Evolutionary conservation across 345 rosid species (phyloP), one percentile per base, ranked within the genome.

Genomic region (Theobroma cacao): DNA sequence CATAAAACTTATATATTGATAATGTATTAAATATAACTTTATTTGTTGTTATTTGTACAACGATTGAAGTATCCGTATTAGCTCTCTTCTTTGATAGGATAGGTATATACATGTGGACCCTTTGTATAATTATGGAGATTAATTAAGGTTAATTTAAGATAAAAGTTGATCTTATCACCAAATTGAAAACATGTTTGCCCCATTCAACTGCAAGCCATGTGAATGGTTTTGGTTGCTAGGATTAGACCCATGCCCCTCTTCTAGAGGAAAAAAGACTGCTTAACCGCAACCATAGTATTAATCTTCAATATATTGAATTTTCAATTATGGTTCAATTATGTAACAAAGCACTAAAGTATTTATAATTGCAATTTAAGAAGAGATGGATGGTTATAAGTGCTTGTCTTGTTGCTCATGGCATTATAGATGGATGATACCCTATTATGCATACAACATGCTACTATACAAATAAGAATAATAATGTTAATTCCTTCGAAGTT

Each of bases 321-420:
- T 67, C 72, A 67, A 71, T 71, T 48, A 56, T 56, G 61, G 22
- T 56, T 56, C 61, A 56, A 71, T 50, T 71, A 31, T 71, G 59
- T 2, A 30, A 48, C 10, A 47, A 28, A 45, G 38, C 74, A 28
- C 17, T 8, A 17, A 14, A 10, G 9, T 1, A 41, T 22, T 67
- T 22, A 22, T 41, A 22, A 41, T 38, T 17, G 33, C 20, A 36
- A 41, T 14, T 50, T 3, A 68, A 31, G 56, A 7, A 43, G 45
- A 68, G 7, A 26, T n/a, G n/a, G n/a, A n/a, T n/a, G 72, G 40
- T 40, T 64, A 2, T 1, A 66, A 40, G 53, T 68, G 14, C 26
- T 65, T 45, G 59, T 48, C 59, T 30, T 30, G 15, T 70, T 70
- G 75, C 36, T 48, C 7, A 14, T 45, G 40, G 1, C 24, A 26